Evolutionary conservation across 371 early-diverging fungal genomes (phyloP), one percentile per base, ranked within the genome.

Genomic region (Phascolomyces articulosus): DNA sequence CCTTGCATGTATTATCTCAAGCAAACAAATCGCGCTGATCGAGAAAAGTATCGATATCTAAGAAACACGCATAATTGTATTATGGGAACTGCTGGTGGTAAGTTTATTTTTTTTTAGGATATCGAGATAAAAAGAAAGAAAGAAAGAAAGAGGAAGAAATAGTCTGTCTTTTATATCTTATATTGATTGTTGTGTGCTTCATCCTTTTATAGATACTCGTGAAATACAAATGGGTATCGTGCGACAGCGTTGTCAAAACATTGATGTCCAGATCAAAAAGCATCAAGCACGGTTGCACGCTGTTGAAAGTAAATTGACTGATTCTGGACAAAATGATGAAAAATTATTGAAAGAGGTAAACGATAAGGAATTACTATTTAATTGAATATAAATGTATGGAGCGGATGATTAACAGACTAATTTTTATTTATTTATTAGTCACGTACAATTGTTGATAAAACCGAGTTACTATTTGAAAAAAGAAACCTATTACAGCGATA

Each of bases 1-100:
- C 91, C 91, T 0, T 76, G 80, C 60, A 68, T 90, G 16, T 79
- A 84, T 41, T 91, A 89, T 68, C 83, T 82, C 64, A 86, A 84
- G 55, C 82, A 85, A 62, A 78, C 64, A n/a, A 74, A 81, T 49
- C 73, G 78, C 49, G 75, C 71, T 40, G 81, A 79, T 47, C 44
- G 69, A 6, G 72, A 79, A 56, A 72, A 75, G 47, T 76, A 75
- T 55, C 75, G 67, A 23, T 79, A 81, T 58, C 64, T 84, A 57
- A 68, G 67, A 57, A 72, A 71, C 26, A 79, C 85, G 2, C 84
- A 88, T 55, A 72, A 81, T 41, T 83, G 83, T 63, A 75, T 82
- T 18, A 47, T 84, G 56, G 81, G 83, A 6, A 77, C 80, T 21
- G 80, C 76, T 28, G 40, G 67, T 60, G 82, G 86, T 85, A 75